Evolutionary conservation across 2,329 filamentous ascomycete species (phyloP).

Genomic region (Cladosporium halotolerans): DNA sequence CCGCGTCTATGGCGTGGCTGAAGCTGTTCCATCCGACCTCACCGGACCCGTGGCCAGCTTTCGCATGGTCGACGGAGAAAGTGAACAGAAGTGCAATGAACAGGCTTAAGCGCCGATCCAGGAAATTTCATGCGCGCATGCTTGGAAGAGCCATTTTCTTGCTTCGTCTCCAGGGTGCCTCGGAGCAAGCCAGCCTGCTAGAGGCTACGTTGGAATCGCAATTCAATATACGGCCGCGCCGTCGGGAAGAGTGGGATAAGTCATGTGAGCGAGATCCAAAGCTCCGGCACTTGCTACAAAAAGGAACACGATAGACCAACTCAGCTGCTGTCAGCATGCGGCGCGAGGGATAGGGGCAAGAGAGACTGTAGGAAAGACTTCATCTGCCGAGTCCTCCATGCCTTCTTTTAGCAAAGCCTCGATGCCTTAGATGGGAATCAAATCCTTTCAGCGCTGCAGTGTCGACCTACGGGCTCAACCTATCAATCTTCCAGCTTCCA

Average conservation of each 20-base stretch:
- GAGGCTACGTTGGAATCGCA: not conserved
- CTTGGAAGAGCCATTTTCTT: not conserved
- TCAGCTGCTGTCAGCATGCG: too few species aligned
- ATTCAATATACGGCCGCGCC: not conserved
- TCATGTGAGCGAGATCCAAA: too few species aligned
- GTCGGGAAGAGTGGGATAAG: not conserved
- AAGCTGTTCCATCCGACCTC: not conserved
- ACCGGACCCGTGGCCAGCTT: not conserved
- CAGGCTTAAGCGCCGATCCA: not conserved
- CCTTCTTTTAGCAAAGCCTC: too few species aligned
- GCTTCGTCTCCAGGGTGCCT: not conserved
- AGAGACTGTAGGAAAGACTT: too few species aligned
- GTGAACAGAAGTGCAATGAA: not conserved
- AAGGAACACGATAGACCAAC: too few species aligned
- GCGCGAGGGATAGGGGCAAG: too few species aligned
- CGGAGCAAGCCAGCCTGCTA: not conserved
- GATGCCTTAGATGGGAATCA: too few species aligned
- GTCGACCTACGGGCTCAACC: slow-evolving; percentile 59
- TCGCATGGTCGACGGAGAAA: not conserved
- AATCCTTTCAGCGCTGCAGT: too few species aligned
- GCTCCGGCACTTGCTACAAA: too few species aligned
- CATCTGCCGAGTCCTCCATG: too few species aligned
- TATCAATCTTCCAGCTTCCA: slow-evolving; percentile 49
- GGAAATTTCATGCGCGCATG: too few species aligned
- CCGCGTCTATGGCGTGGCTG: not conserved